Conservation (phyloP, 495 filamentous ascomycete species). For the Podospora bellae-mahoneyi region DNA sequence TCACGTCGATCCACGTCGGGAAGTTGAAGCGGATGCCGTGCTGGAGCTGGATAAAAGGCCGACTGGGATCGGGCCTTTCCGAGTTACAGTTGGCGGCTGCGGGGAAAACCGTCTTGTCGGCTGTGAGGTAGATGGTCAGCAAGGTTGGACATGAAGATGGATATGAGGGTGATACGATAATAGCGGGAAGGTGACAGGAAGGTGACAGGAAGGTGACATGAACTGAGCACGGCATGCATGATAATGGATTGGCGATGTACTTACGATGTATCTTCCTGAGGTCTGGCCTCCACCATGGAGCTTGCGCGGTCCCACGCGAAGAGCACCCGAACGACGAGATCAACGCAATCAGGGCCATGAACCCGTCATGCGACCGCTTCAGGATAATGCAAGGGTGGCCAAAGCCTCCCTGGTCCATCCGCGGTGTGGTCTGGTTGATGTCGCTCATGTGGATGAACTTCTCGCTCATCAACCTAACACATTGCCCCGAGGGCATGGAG, state of each 20-base stretch:
- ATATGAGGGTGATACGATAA: no score
- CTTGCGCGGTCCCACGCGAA: not conserved
- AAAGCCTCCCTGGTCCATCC: not conserved
- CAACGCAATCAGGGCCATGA: not conserved
- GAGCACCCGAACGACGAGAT: not conserved
- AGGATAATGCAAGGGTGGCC: not conserved
- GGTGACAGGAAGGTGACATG: no score
- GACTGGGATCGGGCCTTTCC: not conserved
- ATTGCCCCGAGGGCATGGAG: not conserved
- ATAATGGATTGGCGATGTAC: not conserved
- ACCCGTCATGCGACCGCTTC: not conserved
- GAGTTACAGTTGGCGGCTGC: not conserved
- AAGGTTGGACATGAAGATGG: no score
- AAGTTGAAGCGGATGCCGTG: not conserved
- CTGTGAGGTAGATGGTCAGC: not conserved
- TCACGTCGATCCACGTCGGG: not conserved
- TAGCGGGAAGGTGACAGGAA: no score
- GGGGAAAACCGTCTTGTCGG: not conserved
- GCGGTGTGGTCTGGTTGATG: not conserved
- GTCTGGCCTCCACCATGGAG: not conserved
- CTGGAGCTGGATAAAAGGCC: not conserved
- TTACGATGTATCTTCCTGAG: not conserved
- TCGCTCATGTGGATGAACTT: not conserved
- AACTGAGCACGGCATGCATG: no score
- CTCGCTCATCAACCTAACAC: not conserved